phyloP scores from a whole-genome alignment of 2,329 filamentous ascomycete genomes.

The Ilyonectria sp. region DNA sequence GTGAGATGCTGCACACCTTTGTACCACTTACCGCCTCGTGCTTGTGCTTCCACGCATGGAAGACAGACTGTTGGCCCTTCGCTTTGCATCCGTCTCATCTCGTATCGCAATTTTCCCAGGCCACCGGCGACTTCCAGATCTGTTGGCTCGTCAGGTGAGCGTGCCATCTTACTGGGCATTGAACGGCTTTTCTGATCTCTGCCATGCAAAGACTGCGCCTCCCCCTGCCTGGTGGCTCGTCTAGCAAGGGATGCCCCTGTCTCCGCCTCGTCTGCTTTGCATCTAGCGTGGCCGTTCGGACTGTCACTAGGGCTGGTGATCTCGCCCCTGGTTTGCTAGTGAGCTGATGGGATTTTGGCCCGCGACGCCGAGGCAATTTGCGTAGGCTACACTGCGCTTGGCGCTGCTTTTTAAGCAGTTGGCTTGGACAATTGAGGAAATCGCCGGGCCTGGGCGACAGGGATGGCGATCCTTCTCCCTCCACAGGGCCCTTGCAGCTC shows the following conservation, averaged over 20 bases:
- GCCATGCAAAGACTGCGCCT: neutral
- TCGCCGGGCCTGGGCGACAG: constrained; percentile 8
- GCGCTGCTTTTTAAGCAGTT: neutral
- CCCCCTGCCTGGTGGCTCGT: neutral
- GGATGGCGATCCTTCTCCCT: constrained; percentile 3
- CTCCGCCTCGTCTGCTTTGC: neutral
- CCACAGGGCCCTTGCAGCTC: neutral
- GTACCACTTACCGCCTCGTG: too few relatives aligned
- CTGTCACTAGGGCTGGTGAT: neutral
- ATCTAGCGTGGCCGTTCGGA: neutral
- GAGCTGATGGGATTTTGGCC: constrained; percentile 2
- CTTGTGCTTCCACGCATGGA: neutral
- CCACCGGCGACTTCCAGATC: constrained; percentile 18
- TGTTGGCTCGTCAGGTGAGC: constrained; percentile 3
- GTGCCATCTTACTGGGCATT: neutral
- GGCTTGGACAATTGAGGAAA: constrained; percentile 9
- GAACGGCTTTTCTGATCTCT: neutral
- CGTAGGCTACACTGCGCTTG: neutral
- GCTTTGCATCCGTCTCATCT: neutral
- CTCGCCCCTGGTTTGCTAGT: neutral
- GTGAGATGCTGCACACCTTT: too few relatives aligned
- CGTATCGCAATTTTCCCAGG: neutral
- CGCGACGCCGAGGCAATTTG: neutral
- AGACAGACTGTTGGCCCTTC: neutral
- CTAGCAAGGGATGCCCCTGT: neutral